A percentile compares a stretch with the other conserved stretches of the same genome.
Conservation (phyloP, 164 flowering plant genomes). For the Litsea cubeba region DNA sequence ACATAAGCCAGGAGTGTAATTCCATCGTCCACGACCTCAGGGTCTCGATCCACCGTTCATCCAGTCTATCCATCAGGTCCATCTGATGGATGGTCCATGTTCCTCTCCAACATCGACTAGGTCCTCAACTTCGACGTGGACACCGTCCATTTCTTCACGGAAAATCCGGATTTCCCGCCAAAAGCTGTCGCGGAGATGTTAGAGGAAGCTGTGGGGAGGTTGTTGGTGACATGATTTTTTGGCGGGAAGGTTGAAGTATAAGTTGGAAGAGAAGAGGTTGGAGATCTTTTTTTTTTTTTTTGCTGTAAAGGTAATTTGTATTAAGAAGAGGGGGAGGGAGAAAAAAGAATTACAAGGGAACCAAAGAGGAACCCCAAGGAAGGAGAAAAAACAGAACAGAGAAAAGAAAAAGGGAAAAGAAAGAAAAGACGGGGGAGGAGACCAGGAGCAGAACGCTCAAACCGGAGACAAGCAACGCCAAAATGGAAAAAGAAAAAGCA, state of each 20-base stretch:
- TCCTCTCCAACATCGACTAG: slow-evolving; percentile 72
- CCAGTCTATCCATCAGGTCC: slow-evolving; percentile 32
- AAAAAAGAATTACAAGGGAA: too few relatives aligned
- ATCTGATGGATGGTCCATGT: slow-evolving; percentile 34
- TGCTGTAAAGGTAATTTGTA: too few relatives aligned
- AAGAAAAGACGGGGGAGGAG: too few relatives aligned
- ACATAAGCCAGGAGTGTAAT: slow-evolving; percentile 4
- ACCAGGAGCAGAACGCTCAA: too few relatives aligned
- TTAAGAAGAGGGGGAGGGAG: too few relatives aligned
- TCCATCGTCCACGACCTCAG: slow-evolving; percentile 41
- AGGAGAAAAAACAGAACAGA: too few relatives aligned
- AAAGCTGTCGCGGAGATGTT: slow-evolving; percentile 29
- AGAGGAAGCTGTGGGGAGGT: slow-evolving; percentile 18
- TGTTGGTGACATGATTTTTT: slow-evolving; percentile 48
- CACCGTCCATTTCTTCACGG: slow-evolving; percentile 52
- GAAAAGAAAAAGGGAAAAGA: too few relatives aligned
- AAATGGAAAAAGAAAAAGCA: too few relatives aligned
- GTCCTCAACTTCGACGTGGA: slow-evolving; percentile 50
- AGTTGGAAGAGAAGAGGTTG: slow-evolving; percentile 34
- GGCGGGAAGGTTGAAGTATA: slow-evolving; percentile 54
- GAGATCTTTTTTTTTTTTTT: too few relatives aligned
- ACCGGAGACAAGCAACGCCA: too few relatives aligned
- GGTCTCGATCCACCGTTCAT: slow-evolving; percentile 32
- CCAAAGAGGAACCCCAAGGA: too few relatives aligned
- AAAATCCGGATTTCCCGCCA: slow-evolving; percentile 37